These are phyloP conservation scores for Monascus ruber DNA, from an alignment of 2,329 filamentous ascomycete genomes.

Conservation along the genomic window DNA sequence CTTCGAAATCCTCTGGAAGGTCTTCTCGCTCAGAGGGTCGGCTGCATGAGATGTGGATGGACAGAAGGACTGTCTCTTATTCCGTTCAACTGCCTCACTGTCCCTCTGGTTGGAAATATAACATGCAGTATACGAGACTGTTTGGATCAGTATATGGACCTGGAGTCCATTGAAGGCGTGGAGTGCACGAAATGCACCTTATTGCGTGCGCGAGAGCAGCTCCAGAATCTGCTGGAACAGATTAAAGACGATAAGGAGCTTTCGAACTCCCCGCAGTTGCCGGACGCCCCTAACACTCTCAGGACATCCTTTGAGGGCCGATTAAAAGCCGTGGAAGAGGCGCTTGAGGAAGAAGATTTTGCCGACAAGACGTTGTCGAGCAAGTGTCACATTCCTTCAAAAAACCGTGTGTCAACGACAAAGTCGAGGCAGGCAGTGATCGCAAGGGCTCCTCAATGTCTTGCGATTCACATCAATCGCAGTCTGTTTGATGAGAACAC, in stretches of 20 bases:
- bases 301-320: slow-evolving; percentile 38
- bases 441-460: slow-evolving; percentile 65
- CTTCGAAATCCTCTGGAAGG: slow-evolving; percentile 75
- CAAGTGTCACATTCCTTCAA: slow-evolving; percentile 54
- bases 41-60: slow-evolving; percentile 73
- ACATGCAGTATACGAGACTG: slow-evolving; percentile 65
- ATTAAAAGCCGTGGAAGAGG: slow-evolving; percentile 55
- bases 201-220: slow-evolving; percentile 44
- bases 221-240: slow-evolving; percentile 34
- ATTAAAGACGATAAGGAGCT: slow-evolving; percentile 28
- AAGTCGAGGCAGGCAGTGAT: slow-evolving; percentile 87
- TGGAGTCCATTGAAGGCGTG: slow-evolving; percentile 80
- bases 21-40: slow-evolving; percentile 74
- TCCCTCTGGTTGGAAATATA: slow-evolving; percentile 59
- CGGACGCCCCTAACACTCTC: slow-evolving; percentile 25
- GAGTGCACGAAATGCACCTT: slow-evolving; percentile 88
- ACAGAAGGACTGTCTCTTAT: slow-evolving; percentile 83
- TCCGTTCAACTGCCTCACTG: slow-evolving; percentile 85
- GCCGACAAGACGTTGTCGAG: slow-evolving; percentile 54
- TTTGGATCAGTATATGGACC: slow-evolving; percentile 69
- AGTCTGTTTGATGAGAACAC: slow-evolving; percentile 82
- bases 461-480: slow-evolving; percentile 81
- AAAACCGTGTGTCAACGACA: slow-evolving; percentile 60
- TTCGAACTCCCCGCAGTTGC: slow-evolving; percentile 10
- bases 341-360: slow-evolving; percentile 70